Base-by-base conservation (phyloP, 1,139 yeast species). In the Magnusiomyces fungicola region DNA sequence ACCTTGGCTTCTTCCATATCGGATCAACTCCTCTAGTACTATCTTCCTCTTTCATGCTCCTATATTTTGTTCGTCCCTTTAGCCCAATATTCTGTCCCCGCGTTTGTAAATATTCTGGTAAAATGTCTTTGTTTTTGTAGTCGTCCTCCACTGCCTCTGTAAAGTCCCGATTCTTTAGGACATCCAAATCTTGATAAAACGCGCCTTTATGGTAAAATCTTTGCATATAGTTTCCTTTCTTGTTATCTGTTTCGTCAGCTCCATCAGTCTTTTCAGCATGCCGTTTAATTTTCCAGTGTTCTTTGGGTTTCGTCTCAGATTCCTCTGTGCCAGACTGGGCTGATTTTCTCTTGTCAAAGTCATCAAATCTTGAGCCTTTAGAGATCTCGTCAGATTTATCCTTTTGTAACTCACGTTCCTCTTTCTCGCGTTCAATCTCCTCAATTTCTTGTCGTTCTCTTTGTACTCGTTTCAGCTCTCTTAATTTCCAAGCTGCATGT, bases 361-460 rank as follows among this genome's bases (percentile, higher is more conserved):
- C 48, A 49, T 43, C 52, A 51, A 38, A 49, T 53, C 47, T 46
- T 53, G 48, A 38, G 49, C 48, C 41, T 53, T 48, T 34, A 55
- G 48, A 10, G 48, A 38, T 27, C 56, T 48, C 50, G 54, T 50
- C 33, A 50, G 37, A 34, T 55, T 52, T 70, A 64, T 44, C 61
- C 58, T 54, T 71, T 71, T 23, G 62, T 61, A 60, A 63, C 56
- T 24, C 56, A 55, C 23, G 53, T 39, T 73, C 77, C 46, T 72
- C 76, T 30, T 62, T 59, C 47, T 70, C 76, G 5, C 56, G 56
- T 55, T 74, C 78, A 23, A 61, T 64, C 24, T 59, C 65, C 34
- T 62, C 71, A 21, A 74, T 49, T 33, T 52, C 56, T 16, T 62
- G 66, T 24, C 73, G 61, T 46, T 76, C 81, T n/a, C 81, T 68